Evolutionary conservation across 106 monocot genomes (phyloP).

Genomic region (Acorus gramineus): DNA sequence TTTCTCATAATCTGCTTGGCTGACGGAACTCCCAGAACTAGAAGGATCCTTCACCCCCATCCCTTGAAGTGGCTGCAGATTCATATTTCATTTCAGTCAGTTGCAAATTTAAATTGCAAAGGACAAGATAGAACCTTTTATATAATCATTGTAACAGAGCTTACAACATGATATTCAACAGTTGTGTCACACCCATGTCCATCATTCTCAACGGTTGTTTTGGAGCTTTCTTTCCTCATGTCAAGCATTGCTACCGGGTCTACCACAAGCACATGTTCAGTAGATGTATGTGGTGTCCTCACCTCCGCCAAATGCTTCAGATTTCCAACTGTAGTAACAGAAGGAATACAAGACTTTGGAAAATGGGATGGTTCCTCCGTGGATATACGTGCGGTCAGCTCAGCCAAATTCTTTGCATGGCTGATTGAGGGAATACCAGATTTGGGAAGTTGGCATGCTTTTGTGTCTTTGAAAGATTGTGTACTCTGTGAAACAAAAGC

Average conservation of each 20-base stretch:
- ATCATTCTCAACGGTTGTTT: too few species aligned
- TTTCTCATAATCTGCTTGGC: slow-evolving; percentile 4
- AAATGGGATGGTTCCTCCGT: slow-evolving; percentile 3
- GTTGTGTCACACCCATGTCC: slow-evolving; percentile 6
- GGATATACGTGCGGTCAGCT: too few species aligned
- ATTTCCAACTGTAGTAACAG: slow-evolving; percentile 2
- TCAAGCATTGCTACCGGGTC: too few species aligned
- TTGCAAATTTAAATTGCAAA: too few species aligned
- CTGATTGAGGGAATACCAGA: slow-evolving; percentile 5
- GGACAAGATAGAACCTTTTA: too few species aligned
- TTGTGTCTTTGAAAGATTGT: slow-evolving; percentile 16
- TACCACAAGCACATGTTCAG: too few species aligned
- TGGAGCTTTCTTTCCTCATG: too few species aligned
- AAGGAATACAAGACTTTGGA: slow-evolving; percentile 4
- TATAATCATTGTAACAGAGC: not conserved
- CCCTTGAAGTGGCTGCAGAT: not conserved
- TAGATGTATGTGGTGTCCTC: slow-evolving; percentile 9
- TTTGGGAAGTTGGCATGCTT: slow-evolving; percentile 2
- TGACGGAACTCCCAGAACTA: slow-evolving; percentile 8
- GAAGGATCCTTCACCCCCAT: not conserved
- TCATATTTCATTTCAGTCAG: not conserved
- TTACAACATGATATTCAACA: not conserved
- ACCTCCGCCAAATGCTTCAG: slow-evolving; percentile 6
- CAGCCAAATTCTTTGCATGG: too few species aligned
- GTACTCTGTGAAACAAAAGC: slow-evolving; percentile 11